phyloP scores from a whole-genome alignment of 2,329 filamentous ascomycete species.

The Pseudocercospora musae region DNA sequence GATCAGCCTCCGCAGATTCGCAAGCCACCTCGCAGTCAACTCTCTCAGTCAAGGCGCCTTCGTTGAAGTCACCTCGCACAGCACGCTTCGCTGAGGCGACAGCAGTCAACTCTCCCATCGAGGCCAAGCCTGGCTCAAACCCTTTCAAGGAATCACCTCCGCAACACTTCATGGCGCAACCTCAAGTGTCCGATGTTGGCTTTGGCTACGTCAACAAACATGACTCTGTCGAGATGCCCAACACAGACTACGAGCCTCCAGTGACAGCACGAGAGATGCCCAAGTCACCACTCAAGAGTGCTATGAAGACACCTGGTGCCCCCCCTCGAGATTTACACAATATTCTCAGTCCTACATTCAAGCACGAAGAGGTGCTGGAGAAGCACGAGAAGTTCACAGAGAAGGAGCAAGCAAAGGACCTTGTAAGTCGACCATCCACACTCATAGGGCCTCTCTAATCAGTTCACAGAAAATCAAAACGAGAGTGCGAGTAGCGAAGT shows the following conservation, averaged over 20 bases:
- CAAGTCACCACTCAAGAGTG: conserved; percentile 81
- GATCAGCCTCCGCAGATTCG: conserved; percentile 34
- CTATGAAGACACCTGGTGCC: conserved; percentile 81
- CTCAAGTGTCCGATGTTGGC: conserved; percentile 80
- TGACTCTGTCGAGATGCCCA: conserved; percentile 57
- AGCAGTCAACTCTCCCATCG: conserved; percentile 72
- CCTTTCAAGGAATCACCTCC: conserved; percentile 60
- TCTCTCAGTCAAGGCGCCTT: conserved; percentile 27
- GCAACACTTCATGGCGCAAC: conserved; percentile 56
- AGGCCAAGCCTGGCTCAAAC: conserved; percentile 49
- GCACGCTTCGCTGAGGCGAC: conserved; percentile 81
- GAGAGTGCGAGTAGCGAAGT: conserved; percentile 86
- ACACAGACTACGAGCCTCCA: conserved; percentile 42
- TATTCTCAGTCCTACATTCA: conserved; percentile 85
- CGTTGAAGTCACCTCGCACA: conserved; percentile 57
- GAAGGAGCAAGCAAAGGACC: conserved; percentile 78
- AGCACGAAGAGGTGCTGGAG: conserved; percentile 80
- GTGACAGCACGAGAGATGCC: conserved; percentile 57
- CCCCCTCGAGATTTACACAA: conserved; percentile 67
- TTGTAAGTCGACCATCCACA: conserved; percentile 61
- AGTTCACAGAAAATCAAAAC: conserved; percentile 78
- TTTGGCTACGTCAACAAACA: conserved; percentile 78
- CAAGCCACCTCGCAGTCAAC: conserved; percentile 26
- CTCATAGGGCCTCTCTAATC: conserved; percentile 35
- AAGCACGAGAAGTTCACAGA: conserved; percentile 79